Evolutionary conservation across 2,329 filamentous ascomycete species (phyloP), one percentile per base, ranked within the genome.

Genomic region (Hypomyces rosellus): DNA sequence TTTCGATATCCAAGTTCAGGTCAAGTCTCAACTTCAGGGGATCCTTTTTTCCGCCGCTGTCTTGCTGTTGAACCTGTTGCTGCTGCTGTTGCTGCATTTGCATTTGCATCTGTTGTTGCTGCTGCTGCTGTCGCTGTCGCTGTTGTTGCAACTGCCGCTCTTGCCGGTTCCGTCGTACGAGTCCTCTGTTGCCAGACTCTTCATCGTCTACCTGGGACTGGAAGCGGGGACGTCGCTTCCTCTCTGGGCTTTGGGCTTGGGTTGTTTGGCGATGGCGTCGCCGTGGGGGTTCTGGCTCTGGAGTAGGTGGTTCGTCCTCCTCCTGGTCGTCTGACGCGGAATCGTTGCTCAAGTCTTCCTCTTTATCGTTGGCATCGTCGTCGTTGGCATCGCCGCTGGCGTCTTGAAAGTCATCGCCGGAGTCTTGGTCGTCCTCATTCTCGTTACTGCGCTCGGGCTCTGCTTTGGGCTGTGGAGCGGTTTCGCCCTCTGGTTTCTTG

Each of bases 1-100:
- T 86, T 69, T 91, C 86, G 46, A 91, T 77, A 61, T 91, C 87
- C 48, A 91, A 69, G 67, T 91, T 90, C 49, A 89, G 72, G 63
- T 91, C 86, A 33, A 89, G 69, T 36, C 15, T 51, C 63, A 91
- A 68, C 65, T 84, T 84, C 63, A 89, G 67, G 20, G 85, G 83
- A 59, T 52, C 49, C 57, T 65, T 48, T 61, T 68, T 52, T 5
- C 45, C 44, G 38, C 37, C 44, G 30, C 30, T 20, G 53, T 37
- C 47, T 62, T 58, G 58, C 50, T 60, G 59, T 43, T 58, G 53
- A 48, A 63, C 59, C 48, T 45, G 43, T 14, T 56, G 54, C 47
- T 43, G 18, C 30, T 51, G 48, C 18, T 63, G 61, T 53, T 60
- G 63, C 55, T 53, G 51, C 47, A 47, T 22, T 39, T 51, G 51